Evolutionary conservation across 2,329 filamentous ascomycete genomes (phyloP), one percentile per base, ranked within the genome.

Genomic region (Aspergillus sp.): DNA sequence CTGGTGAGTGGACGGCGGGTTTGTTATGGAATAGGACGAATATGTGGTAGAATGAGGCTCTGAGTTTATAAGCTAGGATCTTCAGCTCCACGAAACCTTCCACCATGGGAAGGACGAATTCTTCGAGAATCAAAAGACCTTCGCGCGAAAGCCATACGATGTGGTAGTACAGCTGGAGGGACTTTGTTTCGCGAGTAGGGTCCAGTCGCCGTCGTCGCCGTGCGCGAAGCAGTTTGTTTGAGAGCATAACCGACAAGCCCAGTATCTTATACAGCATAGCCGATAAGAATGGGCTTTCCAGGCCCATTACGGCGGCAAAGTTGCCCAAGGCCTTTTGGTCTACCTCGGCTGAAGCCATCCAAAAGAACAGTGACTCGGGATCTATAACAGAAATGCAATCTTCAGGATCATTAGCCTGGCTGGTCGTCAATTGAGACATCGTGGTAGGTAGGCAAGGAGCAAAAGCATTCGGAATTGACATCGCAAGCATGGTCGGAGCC

Each of bases 91-190:
- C 86, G 76, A 87, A 91, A 68, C 85, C 88, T 65, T 83, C 87
- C 56, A 91, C 90, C 84, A 89, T 90, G 43, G 93, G 95, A 19
- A 98, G 79, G 47, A 99, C 87, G 72, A 93, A 95, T 50, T 84
- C 79, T 70, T 98, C 92, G 9, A 97, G 81, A 74, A 98, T 90
- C 33, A 91, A 85, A 2, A 97, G 80, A 1, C 95, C 95, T 77
- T 99, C 95, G 33, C 93, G 86, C 1, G 93, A 90, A 53, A 99
- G 88, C 93, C 93, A 99, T 69, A 98, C 84, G 65, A 99, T 97
- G 73, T 96, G 92, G 68, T 89, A 86, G 69, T 96, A 91, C 25
- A 96, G 84, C 63, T 95, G 87, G 15, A 96, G 82, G 2, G 90
- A 91, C 63, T 90, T 88, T 2, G 90, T 90, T 61, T 90, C 86